phyloP scores from a whole-genome alignment of 352 stramenopile species.

The Phytophthora pisi region DNA sequence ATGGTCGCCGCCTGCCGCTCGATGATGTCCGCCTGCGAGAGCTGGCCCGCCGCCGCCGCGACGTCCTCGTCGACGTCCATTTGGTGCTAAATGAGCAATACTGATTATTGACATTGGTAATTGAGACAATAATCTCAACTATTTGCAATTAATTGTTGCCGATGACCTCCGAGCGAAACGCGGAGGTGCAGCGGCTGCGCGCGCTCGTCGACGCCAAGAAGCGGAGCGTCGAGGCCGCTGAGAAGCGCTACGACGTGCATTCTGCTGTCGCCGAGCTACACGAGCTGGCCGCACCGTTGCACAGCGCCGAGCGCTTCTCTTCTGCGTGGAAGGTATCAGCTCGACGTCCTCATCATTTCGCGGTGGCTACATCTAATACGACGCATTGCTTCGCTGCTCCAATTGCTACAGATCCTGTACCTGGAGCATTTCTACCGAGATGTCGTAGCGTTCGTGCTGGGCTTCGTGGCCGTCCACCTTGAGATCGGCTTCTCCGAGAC shows the following conservation, averaged over 20 bases:
- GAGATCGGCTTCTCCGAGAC: conserved; percentile 52
- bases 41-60: conserved; percentile 37
- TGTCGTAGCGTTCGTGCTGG: conserved; percentile 52
- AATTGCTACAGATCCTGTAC: conserved; percentile 47
- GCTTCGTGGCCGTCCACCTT: conserved; percentile 58
- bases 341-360: not conserved
- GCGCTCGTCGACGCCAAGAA: conserved; percentile 58
- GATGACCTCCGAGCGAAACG: conserved; percentile 17
- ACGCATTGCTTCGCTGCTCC: not conserved
- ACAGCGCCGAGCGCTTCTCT: conserved; percentile 33
- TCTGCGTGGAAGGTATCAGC: conserved; percentile 53
- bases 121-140: too few relatives aligned
- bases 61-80: not conserved
- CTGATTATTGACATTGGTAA: too few relatives aligned
- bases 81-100: not conserved
- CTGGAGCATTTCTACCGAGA: conserved; percentile 65
- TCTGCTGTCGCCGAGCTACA: conserved; percentile 35
- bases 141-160: too few relatives aligned
- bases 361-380: not conserved
- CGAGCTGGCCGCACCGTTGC: conserved; percentile 48
- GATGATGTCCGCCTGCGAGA: conserved; percentile 78
- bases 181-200: conserved; percentile 48
- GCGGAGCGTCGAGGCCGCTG: conserved; percentile 48
- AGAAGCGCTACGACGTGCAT: conserved; percentile 52
- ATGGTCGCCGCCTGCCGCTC: conserved; percentile 65